Conservation (phyloP, 331 rosid genomes). For the Acacia concinna region DNA sequence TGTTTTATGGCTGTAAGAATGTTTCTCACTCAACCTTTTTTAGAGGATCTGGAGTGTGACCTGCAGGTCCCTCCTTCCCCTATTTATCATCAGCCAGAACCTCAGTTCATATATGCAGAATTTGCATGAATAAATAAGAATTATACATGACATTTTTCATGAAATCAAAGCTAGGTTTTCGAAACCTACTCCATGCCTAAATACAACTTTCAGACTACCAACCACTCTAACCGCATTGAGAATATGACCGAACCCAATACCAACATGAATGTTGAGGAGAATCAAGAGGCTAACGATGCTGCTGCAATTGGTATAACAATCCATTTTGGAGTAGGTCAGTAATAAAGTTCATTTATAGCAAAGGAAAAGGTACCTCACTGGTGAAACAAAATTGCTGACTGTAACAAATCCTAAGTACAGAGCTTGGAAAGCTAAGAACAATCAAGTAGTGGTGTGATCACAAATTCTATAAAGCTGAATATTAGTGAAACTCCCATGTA, state of each 20-base stretch:
- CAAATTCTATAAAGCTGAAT: no score
- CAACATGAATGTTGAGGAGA: neutral
- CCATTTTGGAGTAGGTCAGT: no score
- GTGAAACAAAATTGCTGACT: no score
- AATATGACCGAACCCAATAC: neutral
- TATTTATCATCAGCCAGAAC: neutral
- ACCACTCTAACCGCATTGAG: neutral
- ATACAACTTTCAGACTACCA: neutral
- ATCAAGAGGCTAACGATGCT: no score
- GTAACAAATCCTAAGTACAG: no score
- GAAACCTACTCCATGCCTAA: neutral
- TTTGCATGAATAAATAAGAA: neutral
- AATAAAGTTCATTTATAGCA: no score
- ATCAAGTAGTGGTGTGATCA: no score
- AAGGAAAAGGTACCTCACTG: no score
- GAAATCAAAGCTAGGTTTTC: neutral
- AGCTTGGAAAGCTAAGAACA: no score
- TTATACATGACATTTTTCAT: neutral
- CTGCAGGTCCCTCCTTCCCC: neutral
- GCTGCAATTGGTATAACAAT: no score
- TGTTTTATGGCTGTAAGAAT: neutral
- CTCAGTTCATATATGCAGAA: neutral
- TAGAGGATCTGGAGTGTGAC: neutral
- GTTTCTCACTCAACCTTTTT: neutral
- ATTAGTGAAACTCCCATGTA: no score